Base-by-base conservation (phyloP, 257 asterid species). In the Jacaranda mimosifolia region DNA sequence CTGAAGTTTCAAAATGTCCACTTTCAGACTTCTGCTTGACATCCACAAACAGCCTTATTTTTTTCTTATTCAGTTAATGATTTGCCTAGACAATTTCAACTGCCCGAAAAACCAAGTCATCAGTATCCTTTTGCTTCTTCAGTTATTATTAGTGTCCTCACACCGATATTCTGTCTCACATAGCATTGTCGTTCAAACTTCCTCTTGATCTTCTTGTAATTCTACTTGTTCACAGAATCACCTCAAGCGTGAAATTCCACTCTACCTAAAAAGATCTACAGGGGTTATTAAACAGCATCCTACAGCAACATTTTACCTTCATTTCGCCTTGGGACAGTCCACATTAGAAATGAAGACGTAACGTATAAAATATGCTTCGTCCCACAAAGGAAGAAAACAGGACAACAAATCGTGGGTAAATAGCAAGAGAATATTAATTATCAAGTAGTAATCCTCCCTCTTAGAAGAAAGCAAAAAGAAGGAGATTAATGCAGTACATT, bases 101-200 rank as follows among this genome's bases (percentile, higher is more conserved):
- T 1, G n/a, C 32, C 21, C 55, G 36, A 18, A 72, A 26, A 26
- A 39, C 69, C n/a, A 26, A 48, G 7, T 32, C 35, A 68, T 21
- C 51, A 19, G 48, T 3, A 40, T 35, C 7, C 14, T 60, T 51
- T 21, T 32, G 62, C 46, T 11, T 15, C 51, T 36, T 19, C 18
- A 3, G 14, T 21, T 49, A 7, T 49, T 26, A 36, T 7, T 63
- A 51, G 6, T 17, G 53, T 17, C n/a, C 52, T 35, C 7, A 49
- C 14, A 49, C 4, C 9, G 32, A 64, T 55, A 14, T 19, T 9
- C 43, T 26, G 56, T 17, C 45, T 49, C 42, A 56, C 36, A 35
- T 15, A 68, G 73, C 13, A 70, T 79, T 39, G 13, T 51, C 43
- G 73, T n/a, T 12, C 38, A n/a, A 80, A 7, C 26, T 73, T 57